Conservation (phyloP, 257 asterid genomes). For the Ehretia macrophylla region DNA sequence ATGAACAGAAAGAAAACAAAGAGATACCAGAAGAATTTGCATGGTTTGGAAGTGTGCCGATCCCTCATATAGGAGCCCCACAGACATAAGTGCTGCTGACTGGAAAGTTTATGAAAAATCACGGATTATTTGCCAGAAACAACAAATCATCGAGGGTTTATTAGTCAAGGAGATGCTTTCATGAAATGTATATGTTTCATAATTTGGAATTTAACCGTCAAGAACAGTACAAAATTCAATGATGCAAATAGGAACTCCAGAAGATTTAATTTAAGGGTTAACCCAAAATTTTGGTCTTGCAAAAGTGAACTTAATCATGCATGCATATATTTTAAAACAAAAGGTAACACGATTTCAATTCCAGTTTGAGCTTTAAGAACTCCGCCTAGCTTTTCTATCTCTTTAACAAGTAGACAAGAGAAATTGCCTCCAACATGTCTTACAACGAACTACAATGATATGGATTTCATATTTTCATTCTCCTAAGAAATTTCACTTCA, state of each 20-base stretch:
- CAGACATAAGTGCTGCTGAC: conserved; percentile 93
- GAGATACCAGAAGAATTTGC: conserved; percentile 46
- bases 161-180: neutral
- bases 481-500: no score
- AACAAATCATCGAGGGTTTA: neutral
- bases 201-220: neutral
- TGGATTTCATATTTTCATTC: no score
- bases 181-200: neutral
- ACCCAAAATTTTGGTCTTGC: neutral
- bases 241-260: no score
- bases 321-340: no score
- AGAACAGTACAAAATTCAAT: no score
- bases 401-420: neutral
- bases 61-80: conserved; percentile 95
- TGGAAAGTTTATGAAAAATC: conserved; percentile 25
- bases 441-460: neutral
- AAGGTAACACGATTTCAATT: neutral
- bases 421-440: neutral
- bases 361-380: neutral
- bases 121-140: conserved; percentile 2
- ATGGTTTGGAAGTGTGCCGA: conserved; percentile 96
- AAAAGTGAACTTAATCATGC: neutral
- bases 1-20: neutral
- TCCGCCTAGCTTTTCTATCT: no score
- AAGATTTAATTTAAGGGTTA: no score